Evolutionary conservation across 2,329 filamentous ascomycete genomes (phyloP).

Genomic region (Pseudogymnoascus sp.): DNA sequence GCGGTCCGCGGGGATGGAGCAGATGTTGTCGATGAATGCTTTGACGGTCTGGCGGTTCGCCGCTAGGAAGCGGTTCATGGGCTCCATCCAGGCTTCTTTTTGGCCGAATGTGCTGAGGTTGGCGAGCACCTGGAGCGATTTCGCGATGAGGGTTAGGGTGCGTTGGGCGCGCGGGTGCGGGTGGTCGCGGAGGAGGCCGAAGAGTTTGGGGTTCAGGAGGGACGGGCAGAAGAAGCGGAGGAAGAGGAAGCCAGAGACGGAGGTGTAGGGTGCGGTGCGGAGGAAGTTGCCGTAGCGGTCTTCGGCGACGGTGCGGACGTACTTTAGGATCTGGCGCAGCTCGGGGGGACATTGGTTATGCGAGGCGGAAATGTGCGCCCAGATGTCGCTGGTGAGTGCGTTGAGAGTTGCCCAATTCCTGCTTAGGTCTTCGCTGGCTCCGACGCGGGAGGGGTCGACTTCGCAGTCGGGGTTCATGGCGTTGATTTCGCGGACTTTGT

Average conservation of each 20-base stretch:
- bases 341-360: conserved; percentile 70
- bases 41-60: conserved; percentile 74
- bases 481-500: conserved; percentile 83
- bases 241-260: conserved; percentile 90
- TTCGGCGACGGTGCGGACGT: conserved; percentile 85
- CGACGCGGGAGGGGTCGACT: conserved; percentile 79
- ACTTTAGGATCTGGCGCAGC: conserved; percentile 77
- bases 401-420: conserved; percentile 77
- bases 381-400: conserved; percentile 70
- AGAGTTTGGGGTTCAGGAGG: conserved; percentile 91
- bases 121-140: conserved; percentile 81
- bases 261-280: conserved; percentile 83
- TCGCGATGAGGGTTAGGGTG: conserved; percentile 85
- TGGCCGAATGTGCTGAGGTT: conserved; percentile 88
- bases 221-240: conserved; percentile 92
- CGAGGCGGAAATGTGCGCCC: conserved; percentile 75
- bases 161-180: conserved; percentile 76
- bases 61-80: conserved; percentile 84
- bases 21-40: conserved; percentile 78
- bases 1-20: conserved; percentile 68
- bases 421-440: conserved; percentile 60
- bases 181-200: conserved; percentile 75
- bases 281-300: conserved; percentile 91
- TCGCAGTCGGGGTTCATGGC: conserved; percentile 88
- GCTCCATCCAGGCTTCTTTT: conserved; percentile 98